Base-by-base conservation (phyloP, 164 flowering plant genomes). In the Hamamelis virginiana region DNA sequence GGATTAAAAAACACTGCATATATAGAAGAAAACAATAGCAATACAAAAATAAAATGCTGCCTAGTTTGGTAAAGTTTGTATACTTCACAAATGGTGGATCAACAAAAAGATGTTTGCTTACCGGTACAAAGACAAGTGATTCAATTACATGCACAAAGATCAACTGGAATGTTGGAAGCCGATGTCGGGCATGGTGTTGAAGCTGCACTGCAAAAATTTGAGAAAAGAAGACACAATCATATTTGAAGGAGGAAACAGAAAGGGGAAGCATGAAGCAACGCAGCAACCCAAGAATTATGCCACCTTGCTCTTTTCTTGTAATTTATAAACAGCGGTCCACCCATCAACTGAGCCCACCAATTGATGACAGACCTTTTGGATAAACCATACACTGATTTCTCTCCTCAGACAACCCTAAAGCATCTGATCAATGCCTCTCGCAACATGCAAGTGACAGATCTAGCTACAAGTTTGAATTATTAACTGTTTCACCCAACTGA, bases 41-140 rank as follows among this genome's bases (percentile, higher is more conserved):
- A 60, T 51, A 59, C n/a, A 53, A 50, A 25, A 23, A 48, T 15
- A 65, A 51, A 15, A 25, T 11, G 23, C 27, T 55, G 26, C 59
- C 21, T 16, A 19, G 11, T 21, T 45, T 10, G 6, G 33, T 28
- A 23, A 38, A 44, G 19, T 69, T 22, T 47, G 18, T 47, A 28
- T 14, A 33, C 14, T 62, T 23, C 21, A 45, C 58, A 27, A 22
- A 61, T 50, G 50, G 0, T 60, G 33, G 46, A 61, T 8, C 21
- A 68, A 64, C 38, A 51, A 25, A 60, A 28, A 64, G 61, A 68
- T 45, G 65, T 6, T 41, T 23, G 62, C 88, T 74, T 79, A 96
- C 99, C 64, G 99, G 98, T 11, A 96, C 99, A 84, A 96, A 96
- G 74, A 96, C 99, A 69, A 96, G 95, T 13, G 99, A 96, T 75